These are phyloP conservation scores for Fusarium scirpi DNA, from an alignment of 2,329 filamentous ascomycete genomes.

Conservation along the genomic window DNA sequence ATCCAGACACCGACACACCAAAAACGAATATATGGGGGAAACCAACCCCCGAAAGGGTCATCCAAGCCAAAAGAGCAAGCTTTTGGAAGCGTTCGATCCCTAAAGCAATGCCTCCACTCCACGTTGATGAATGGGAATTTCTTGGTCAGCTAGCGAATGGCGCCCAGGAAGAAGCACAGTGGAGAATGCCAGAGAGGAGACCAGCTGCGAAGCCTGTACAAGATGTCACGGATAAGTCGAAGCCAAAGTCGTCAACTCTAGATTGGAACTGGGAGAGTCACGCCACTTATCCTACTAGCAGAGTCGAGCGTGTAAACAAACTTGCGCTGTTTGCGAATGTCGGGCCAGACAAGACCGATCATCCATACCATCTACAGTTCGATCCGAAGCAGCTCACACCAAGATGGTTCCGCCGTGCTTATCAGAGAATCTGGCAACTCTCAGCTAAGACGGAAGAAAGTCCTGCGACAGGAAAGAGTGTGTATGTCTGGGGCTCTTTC, in stretches of 20 bases:
- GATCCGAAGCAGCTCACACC: conserved; percentile 51
- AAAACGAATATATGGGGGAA: conserved; percentile 63
- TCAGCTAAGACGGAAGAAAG: conserved; percentile 57
- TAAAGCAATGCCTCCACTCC: conserved; percentile 67
- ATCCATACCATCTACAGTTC: conserved; percentile 53
- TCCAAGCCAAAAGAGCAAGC: conserved; percentile 57
- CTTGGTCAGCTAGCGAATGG: conserved; percentile 62
- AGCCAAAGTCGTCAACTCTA: not conserved
- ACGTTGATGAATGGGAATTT: conserved; percentile 66
- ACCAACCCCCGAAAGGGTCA: conserved; percentile 54
- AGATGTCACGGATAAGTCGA: not conserved
- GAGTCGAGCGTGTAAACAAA: conserved; percentile 54
- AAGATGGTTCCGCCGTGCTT: conserved; percentile 62
- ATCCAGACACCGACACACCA: conserved; percentile 55
- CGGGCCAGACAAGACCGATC: conserved; percentile 48
- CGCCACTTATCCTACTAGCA: conserved; percentile 54
- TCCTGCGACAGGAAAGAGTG: conserved; percentile 48
- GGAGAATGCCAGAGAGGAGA: conserved; percentile 54
- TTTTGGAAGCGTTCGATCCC: conserved; percentile 62
- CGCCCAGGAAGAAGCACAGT: conserved; percentile 52
- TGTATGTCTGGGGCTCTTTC: conserved; percentile 62
- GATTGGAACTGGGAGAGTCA: conserved; percentile 60
- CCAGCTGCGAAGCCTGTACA: conserved; percentile 29
- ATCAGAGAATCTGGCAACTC: conserved; percentile 59
- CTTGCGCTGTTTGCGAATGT: conserved; percentile 45